Evolutionary conservation across 2,329 filamentous ascomycete genomes (phyloP).

Genomic region (Trichothecium roseum): DNA sequence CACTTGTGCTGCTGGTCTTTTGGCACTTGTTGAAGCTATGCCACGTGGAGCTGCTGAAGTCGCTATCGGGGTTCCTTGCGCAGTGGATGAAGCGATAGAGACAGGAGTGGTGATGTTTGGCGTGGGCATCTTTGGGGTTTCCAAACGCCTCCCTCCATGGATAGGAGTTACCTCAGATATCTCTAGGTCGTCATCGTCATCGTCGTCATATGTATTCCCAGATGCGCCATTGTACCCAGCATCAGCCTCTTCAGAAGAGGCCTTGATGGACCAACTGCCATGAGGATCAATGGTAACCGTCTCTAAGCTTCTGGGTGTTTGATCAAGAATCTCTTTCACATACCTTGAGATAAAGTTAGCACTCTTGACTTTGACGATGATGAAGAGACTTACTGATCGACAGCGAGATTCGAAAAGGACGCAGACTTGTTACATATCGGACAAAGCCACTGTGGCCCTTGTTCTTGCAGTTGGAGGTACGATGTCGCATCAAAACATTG

Average conservation of each 20-base stretch:
- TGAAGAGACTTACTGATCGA: slow-evolving; percentile 61
- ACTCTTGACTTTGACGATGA: slow-evolving; percentile 5
- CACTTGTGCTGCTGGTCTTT: slow-evolving; percentile 40
- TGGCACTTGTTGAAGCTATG: slow-evolving; percentile 26
- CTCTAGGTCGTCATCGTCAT: slow-evolving; percentile 40
- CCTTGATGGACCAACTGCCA: slow-evolving; percentile 57
- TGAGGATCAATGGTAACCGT: slow-evolving; percentile 86
- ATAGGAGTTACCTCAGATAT: slow-evolving; percentile 30
- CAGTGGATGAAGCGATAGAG: slow-evolving; percentile 12
- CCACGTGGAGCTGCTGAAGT: slow-evolving; percentile 24
- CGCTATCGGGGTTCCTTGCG: slow-evolving; percentile 12
- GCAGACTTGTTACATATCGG: slow-evolving; percentile 83
- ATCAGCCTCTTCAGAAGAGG: slow-evolving; percentile 13
- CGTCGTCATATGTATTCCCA: slow-evolving; percentile 7
- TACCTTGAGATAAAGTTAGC: slow-evolving; percentile 43
- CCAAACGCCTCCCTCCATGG: slow-evolving; percentile 20
- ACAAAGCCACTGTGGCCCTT: slow-evolving; percentile 94
- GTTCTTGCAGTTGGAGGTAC: slow-evolving; percentile 88
- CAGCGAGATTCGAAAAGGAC: slow-evolving; percentile 69
- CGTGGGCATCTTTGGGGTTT: slow-evolving; percentile 24
- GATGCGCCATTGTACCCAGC: slow-evolving; percentile 6
- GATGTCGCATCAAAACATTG: slow-evolving; percentile 92
- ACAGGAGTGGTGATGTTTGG: slow-evolving; percentile 26
- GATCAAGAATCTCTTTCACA: slow-evolving; percentile 74
- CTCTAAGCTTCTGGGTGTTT: slow-evolving; percentile 60